Conservation (phyloP, 2,329 filamentous ascomycete genomes). For the Aspergillus nomiae region DNA sequence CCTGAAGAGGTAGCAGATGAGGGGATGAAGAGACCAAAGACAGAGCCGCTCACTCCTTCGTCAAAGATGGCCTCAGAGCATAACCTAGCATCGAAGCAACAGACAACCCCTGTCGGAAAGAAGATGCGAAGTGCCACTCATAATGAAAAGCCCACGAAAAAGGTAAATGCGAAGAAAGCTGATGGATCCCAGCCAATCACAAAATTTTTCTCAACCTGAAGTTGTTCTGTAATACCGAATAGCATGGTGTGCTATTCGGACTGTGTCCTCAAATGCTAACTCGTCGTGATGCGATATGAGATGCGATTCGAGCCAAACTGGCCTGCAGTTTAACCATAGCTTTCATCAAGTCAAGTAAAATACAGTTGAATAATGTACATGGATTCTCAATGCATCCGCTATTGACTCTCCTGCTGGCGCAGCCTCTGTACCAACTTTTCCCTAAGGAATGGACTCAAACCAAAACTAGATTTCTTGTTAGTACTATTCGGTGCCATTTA, state of each 20-base stretch:
- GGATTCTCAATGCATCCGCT: not conserved
- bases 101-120: slow-evolving; percentile 29
- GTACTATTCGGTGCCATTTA: slow-evolving; percentile 8
- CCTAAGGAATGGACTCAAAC: slow-evolving; percentile 51
- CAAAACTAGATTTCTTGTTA: slow-evolving; percentile 42
- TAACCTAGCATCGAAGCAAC: slow-evolving; percentile 21
- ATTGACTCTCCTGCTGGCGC: slow-evolving; percentile 34
- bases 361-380: slow-evolving; percentile 16
- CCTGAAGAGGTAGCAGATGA: slow-evolving; percentile 16
- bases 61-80: slow-evolving; percentile 39
- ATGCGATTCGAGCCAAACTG: slow-evolving; percentile 11
- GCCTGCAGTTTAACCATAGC: slow-evolving; percentile 18
- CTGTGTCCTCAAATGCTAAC: not conserved
- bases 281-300: not conserved
- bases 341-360: slow-evolving; percentile 10
- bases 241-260: not conserved
- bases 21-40: slow-evolving; percentile 29
- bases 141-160: slow-evolving; percentile 54
- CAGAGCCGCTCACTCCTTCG: slow-evolving; percentile 25
- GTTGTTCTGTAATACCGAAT: not conserved
- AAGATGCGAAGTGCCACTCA: slow-evolving; percentile 60
- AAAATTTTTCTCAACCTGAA: slow-evolving; percentile 49
- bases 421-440: slow-evolving; percentile 53
- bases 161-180: slow-evolving; percentile 43
- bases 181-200: slow-evolving; percentile 57